Conservation (phyloP, 2,329 filamentous ascomycete genomes). For the Tolypocladium cylindrosporum region DNA sequence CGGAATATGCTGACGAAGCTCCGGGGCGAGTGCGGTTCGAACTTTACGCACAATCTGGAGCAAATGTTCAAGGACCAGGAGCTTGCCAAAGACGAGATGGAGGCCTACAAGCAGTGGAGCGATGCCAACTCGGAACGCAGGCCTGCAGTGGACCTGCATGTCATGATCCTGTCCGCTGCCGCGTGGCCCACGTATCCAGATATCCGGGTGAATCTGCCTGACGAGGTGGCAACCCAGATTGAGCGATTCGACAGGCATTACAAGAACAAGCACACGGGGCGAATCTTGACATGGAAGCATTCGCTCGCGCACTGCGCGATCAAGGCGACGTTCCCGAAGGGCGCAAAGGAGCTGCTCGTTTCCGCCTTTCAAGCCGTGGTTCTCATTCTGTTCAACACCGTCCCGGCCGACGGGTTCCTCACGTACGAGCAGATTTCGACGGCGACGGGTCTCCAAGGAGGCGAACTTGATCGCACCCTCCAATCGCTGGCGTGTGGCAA, state of each 20-base stretch:
- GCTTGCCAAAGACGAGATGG: slow-evolving; percentile 84
- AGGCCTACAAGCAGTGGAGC: slow-evolving; percentile 66
- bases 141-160: slow-evolving; percentile 53
- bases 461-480: slow-evolving; percentile 78
- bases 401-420: slow-evolving; percentile 49
- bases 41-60: slow-evolving; percentile 94
- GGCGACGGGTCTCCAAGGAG: slow-evolving; percentile 63
- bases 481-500: slow-evolving; percentile 93
- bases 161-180: slow-evolving; percentile 82
- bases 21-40: slow-evolving; percentile 85
- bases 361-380: slow-evolving; percentile 89
- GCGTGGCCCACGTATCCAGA: slow-evolving; percentile 92
- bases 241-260: slow-evolving; percentile 80
- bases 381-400: slow-evolving; percentile 77
- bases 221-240: slow-evolving; percentile 65
- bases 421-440: slow-evolving; percentile 67
- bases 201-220: slow-evolving; percentile 59
- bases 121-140: slow-evolving; percentile 39
- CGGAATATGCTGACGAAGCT: slow-evolving; percentile 88
- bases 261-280: slow-evolving; percentile 78
- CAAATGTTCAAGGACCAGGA: slow-evolving; percentile 99
- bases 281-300: slow-evolving; percentile 86
- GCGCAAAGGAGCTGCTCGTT: slow-evolving; percentile 79
- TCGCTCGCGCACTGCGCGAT: slow-evolving; percentile 84
- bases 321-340: slow-evolving; percentile 68